Base-by-base conservation (phyloP, 2,329 filamentous ascomycete genomes). In the Onygena corvina region DNA sequence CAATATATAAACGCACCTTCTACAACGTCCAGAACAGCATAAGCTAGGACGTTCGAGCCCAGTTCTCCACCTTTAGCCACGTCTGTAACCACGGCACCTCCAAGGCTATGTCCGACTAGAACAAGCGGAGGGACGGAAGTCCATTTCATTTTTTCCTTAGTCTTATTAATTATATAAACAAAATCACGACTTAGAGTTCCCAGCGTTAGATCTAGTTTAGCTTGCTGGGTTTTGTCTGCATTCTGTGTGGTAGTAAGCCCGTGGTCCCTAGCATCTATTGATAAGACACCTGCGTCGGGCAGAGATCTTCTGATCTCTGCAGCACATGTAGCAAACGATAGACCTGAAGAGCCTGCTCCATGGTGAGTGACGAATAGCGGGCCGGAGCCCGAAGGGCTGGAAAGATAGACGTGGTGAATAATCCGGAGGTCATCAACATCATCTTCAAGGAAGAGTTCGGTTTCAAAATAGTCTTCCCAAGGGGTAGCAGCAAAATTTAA, bases 331-430 rank as follows among this genome's bases (percentile, higher is more conserved):
- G 89, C 89, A 67, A 96, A 98, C 2, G 88, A 94, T 51, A 96
- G 76, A 4, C 85, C 93, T 0, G 89, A 94, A 3, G 89, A 94
- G 12, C 92, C 92, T 34, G 86, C 92, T 33, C 92, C 92, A 67
- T 98, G 92, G 63, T 98, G 92, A 68, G 85, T 86, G 52, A 96
- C 83, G 65, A 98, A 89, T 3, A 98, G 72, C 0, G 90, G 88
- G 0, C 84, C 86, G 53, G 76, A 76, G 31, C 76, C 80, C 1
- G 64, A 61, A 1, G 90, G 89, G 0, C 88, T 87, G 16, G 81
- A 94, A 36, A 96, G 73, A 65, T 96, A 96, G 50, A 79, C 85
- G 70, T 98, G 92, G 61, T 89, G 84, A 47, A 73, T 77, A 35
- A 86, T 76, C 18, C 69, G 64, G 31, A 66, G 53, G 16, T 58